Evolutionary conservation across 768 basidiomycete species (phyloP).

Genomic region (Collybia sp.): DNA sequence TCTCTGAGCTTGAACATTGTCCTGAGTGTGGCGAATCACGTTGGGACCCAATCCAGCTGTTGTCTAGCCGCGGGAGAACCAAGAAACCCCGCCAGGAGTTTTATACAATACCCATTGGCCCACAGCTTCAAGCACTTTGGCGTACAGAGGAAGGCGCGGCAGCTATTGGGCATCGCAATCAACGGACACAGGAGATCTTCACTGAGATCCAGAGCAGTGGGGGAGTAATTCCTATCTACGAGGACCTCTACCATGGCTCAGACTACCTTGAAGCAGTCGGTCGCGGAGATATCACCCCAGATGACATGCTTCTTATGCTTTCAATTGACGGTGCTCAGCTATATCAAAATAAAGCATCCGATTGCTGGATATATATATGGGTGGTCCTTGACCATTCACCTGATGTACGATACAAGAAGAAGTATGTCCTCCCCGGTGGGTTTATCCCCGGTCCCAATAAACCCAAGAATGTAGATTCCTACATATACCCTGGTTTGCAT

Average conservation of each 20-base stretch:
- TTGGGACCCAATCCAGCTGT: too few species aligned
- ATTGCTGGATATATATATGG: slow-evolving; percentile 30
- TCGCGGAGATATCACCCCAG: slow-evolving; percentile 11
- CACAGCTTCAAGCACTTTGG: not conserved
- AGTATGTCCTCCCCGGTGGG: slow-evolving; percentile 2
- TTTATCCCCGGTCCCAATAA: slow-evolving; percentile 21
- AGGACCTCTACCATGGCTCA: slow-evolving; percentile 21
- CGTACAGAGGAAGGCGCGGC: not conserved
- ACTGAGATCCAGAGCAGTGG: slow-evolving; percentile 1
- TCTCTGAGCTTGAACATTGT: not conserved
- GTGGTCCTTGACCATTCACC: slow-evolving; percentile 21
- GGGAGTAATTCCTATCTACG: slow-evolving; percentile 8
- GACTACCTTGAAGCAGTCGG: slow-evolving; percentile 17
- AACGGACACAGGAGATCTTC: not conserved
- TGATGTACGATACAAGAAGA: slow-evolving; percentile 17
- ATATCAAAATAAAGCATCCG: slow-evolving; percentile 23
- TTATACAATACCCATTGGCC: not conserved
- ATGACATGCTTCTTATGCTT: slow-evolving; percentile 20
- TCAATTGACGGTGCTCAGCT: slow-evolving; percentile 29
- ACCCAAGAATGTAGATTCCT: slow-evolving; percentile 26
- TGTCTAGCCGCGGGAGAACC: not conserved
- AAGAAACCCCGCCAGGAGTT: not conserved
- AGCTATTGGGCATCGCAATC: not conserved
- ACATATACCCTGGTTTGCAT: slow-evolving; percentile 26
- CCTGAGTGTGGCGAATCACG: not conserved